phyloP scores from a whole-genome alignment of 1,284 basidiomycete genomes.

The Lentinula novae-zelandiae region DNA sequence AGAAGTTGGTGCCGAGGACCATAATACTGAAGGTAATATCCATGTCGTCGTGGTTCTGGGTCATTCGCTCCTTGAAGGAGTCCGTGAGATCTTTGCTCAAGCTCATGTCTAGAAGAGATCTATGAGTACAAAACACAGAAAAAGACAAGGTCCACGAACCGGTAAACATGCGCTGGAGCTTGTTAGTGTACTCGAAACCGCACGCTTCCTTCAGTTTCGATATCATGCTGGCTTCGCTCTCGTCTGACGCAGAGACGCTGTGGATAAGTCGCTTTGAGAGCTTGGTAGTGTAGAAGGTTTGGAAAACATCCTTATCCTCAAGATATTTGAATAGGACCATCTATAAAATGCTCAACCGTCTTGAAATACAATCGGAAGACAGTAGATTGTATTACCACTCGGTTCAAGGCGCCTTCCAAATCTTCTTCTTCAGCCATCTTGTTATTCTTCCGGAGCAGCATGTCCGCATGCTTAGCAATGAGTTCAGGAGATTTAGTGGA shows the following conservation, averaged over 20 bases:
- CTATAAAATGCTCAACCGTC: constrained; percentile 35
- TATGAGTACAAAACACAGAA: neutral
- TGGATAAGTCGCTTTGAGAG: constrained; percentile 94
- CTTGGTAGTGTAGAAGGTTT: constrained; percentile 98
- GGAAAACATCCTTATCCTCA: constrained; percentile 99
- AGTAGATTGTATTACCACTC: constrained; percentile 64
- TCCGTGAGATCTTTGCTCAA: constrained; percentile 96
- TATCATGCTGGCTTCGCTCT: constrained; percentile 98
- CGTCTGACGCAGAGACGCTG: constrained; percentile 91
- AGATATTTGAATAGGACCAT: constrained; percentile 99
- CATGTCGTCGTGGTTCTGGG: constrained; percentile 78
- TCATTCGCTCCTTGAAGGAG: constrained; percentile 94
- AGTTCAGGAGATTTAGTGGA: constrained; percentile 91
- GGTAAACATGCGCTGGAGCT: constrained; percentile 98
- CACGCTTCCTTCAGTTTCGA: constrained; percentile 98
- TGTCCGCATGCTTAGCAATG: constrained; percentile 92
- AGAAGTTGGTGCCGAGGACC: constrained; percentile 95
- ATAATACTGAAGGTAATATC: constrained; percentile 92
- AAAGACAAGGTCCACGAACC: constrained; percentile 41
- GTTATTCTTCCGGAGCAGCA: constrained; percentile 91
- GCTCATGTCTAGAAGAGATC: constrained; percentile 72
- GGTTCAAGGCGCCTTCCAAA: constrained; percentile 86
- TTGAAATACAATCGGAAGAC: constrained; percentile 1
- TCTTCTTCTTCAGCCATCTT: constrained; percentile 92
- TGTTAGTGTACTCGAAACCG: constrained; percentile 98